Percentiles rank a stretch among this genome's conserved stretches.
Conservation (phyloP, 1,284 basidiomycete species). For the Sphagnurus paluster region DNA sequence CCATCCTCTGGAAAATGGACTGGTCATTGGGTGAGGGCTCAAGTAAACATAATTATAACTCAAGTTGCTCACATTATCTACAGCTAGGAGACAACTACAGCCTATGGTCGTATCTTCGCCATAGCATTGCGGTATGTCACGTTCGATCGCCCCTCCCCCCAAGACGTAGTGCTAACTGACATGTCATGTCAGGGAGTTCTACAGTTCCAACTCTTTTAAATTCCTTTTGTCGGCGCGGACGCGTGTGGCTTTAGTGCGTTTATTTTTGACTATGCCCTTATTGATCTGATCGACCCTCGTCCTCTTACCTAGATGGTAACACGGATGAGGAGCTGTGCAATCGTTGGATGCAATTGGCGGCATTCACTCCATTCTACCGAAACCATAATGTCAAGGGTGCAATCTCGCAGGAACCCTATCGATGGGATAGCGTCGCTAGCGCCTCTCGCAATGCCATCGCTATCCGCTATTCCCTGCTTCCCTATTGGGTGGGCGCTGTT, state of each 20-base stretch:
- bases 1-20: slow-evolving; percentile 64
- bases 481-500: slow-evolving; percentile 64
- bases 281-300: slow-evolving; percentile 12
- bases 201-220: slow-evolving; percentile 77
- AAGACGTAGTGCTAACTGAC: background rate
- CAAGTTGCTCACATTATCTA: background rate
- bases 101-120: slow-evolving; percentile 55
- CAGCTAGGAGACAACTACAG: slow-evolving; percentile 75
- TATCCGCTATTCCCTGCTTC: slow-evolving; percentile 66
- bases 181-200: slow-evolving; percentile 53
- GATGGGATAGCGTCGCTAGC: slow-evolving; percentile 73
- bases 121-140: slow-evolving; percentile 34
- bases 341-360: slow-evolving; percentile 79
- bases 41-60: background rate
- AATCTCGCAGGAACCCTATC: slow-evolving; percentile 71
- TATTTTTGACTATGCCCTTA: slow-evolving; percentile 1
- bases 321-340: slow-evolving; percentile 81
- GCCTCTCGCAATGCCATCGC: slow-evolving; percentile 72
- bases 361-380: slow-evolving; percentile 73
- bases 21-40: slow-evolving; percentile 51
- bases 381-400: slow-evolving; percentile 68
- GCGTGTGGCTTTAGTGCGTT: slow-evolving; percentile 63
- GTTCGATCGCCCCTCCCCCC: too few species aligned
- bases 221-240: slow-evolving; percentile 78
- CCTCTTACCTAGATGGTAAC: slow-evolving; percentile 49